Conservation (phyloP, 2,329 filamentous ascomycete species). For the Sphaerulina vaccinii region DNA sequence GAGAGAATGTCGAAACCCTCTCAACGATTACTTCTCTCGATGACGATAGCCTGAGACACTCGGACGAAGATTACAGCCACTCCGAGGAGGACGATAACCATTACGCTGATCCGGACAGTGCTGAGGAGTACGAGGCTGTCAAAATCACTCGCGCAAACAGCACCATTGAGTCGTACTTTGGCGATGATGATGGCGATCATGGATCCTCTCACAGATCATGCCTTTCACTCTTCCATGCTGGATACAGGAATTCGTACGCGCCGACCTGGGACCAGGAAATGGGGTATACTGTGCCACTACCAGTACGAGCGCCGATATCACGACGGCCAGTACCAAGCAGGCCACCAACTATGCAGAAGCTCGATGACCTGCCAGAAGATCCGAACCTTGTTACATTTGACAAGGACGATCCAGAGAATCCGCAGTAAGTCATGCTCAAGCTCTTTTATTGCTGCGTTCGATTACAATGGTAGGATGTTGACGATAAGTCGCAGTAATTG, state of each 20-base stretch:
- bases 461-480: background rate
- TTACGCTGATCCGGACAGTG: background rate
- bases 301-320: slow-evolving; percentile 11
- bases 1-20: background rate
- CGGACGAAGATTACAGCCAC: slow-evolving; percentile 1
- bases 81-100: slow-evolving; percentile 8
- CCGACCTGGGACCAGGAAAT: slow-evolving; percentile 11
- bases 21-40: slow-evolving; percentile 1
- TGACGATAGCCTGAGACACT: slow-evolving; percentile 1
- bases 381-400: slow-evolving; percentile 45
- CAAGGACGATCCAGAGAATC: slow-evolving; percentile 43
- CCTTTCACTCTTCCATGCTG: slow-evolving; percentile 18
- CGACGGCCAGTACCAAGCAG: slow-evolving; percentile 16
- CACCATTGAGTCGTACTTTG: slow-evolving; percentile 19
- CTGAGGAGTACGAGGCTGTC: slow-evolving; percentile 1
- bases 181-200: slow-evolving; percentile 2
- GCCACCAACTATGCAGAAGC: slow-evolving; percentile 11
- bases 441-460: background rate
- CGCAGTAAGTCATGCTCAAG: slow-evolving; percentile 30
- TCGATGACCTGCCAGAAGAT: slow-evolving; percentile 9
- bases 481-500: slow-evolving; percentile 31
- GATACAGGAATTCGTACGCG: slow-evolving; percentile 6
- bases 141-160: slow-evolving; percentile 9
- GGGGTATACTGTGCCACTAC: slow-evolving; percentile 4
- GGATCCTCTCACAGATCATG: slow-evolving; percentile 6